Conservation (phyloP, 2,329 filamentous ascomycete genomes). For the Colletotrichum graminicola region DNA sequence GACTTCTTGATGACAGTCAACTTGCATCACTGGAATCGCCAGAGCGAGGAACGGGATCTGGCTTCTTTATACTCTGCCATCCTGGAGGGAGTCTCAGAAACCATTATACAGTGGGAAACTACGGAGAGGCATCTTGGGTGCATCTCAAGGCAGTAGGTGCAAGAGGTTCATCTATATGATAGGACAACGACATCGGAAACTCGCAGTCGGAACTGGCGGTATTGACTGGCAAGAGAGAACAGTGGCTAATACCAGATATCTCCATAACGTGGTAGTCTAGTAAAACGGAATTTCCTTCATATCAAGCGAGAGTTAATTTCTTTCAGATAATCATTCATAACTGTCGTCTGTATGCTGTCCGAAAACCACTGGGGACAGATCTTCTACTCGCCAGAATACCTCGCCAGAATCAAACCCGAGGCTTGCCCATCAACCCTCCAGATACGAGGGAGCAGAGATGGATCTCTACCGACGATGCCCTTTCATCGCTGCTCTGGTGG, state of each 20-base stretch:
- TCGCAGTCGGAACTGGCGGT: neutral
- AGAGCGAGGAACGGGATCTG: conserved; percentile 8
- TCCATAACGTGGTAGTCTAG: neutral
- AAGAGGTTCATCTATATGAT: neutral
- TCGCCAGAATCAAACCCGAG: conserved; percentile 49
- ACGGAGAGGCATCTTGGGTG: too few species aligned
- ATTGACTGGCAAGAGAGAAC: accelerated
- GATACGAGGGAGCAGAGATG: conserved; percentile 42
- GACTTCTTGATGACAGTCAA: neutral
- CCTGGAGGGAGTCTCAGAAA: neutral
- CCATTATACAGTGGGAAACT: neutral
- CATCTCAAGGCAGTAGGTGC: neutral
- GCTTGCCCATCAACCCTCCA: conserved; percentile 47
- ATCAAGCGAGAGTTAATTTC: too few species aligned
- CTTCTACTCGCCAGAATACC: conserved; percentile 49
- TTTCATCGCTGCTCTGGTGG: conserved; percentile 35
- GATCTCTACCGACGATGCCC: conserved; percentile 47
- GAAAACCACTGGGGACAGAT: conserved; percentile 49
- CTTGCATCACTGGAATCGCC: neutral
- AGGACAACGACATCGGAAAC: neutral
- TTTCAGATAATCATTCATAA: too few species aligned
- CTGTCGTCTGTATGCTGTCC: conserved; percentile 45
- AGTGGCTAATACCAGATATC: neutral
- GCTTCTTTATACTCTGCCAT: conserved; percentile 4
- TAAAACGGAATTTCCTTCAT: neutral